Evolutionary conservation across 441 rosid genomes (phyloP).

Genomic region (Pelargonium myrrhifolium): DNA sequence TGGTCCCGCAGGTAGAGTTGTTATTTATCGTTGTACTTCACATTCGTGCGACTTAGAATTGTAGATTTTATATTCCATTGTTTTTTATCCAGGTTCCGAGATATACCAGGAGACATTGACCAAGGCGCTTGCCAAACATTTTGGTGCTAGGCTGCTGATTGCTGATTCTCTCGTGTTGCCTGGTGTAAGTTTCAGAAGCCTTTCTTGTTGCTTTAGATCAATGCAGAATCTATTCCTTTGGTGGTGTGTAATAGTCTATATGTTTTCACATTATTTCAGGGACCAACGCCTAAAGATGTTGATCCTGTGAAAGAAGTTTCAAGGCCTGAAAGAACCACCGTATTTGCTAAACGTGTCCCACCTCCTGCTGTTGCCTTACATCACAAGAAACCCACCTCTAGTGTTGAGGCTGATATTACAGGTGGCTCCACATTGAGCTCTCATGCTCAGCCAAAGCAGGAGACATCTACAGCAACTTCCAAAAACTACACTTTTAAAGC

Average conservation of each 20-base stretch:
- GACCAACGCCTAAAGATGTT: constrained; percentile 55
- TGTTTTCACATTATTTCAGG: constrained; percentile 39
- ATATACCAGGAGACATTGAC: constrained; percentile 92
- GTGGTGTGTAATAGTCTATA: not conserved
- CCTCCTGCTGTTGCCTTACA: constrained; percentile 50
- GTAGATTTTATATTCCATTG: constrained; percentile 7
- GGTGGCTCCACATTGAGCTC: constrained; percentile 73
- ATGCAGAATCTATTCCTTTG: not conserved
- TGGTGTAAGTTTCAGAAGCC: constrained; percentile 56
- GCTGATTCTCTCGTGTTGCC: constrained; percentile 86
- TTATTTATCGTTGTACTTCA: not conserved
- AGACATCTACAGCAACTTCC: constrained; percentile 89
- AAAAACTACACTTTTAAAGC: constrained; percentile 69
- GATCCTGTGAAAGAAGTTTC: constrained; percentile 65
- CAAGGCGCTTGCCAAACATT: constrained; percentile 84
- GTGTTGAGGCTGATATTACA: constrained; percentile 93
- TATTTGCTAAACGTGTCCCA: constrained; percentile 64
- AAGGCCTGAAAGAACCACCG: constrained; percentile 61
- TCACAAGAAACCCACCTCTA: constrained; percentile 78
- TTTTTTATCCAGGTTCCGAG: constrained; percentile 63
- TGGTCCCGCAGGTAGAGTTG: constrained; percentile 83
- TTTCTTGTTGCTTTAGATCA: constrained; percentile 5
- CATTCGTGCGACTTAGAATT: not conserved
- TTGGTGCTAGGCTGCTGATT: constrained; percentile 71
- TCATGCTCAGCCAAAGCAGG: constrained; percentile 77